Evolutionary conservation across 805 yeast genomes (phyloP).

Genomic region (Kodamaea hsintzibuensis): DNA sequence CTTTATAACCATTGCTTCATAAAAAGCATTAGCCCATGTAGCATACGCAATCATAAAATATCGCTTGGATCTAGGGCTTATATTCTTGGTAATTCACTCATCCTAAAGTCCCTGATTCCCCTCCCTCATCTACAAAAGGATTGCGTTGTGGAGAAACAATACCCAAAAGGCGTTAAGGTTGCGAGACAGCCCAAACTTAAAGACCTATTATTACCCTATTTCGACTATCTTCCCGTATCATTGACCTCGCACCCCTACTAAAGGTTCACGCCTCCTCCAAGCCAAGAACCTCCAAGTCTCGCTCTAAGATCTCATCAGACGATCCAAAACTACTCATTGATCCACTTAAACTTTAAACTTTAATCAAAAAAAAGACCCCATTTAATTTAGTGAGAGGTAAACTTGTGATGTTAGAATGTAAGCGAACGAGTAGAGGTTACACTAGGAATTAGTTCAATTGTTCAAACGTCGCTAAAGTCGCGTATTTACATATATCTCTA

Average conservation of each 20-base stretch:
- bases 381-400: background rate
- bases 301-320: background rate
- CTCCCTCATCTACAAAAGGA: background rate
- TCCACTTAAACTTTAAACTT: background rate
- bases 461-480: no score
- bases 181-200: no score
- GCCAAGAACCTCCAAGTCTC: background rate
- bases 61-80: background rate
- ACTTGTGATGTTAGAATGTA: no score
- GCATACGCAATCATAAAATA: background rate
- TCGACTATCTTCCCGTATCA: background rate
- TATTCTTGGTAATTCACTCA: background rate
- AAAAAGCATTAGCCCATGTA: background rate
- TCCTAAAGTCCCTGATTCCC: background rate
- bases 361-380: background rate
- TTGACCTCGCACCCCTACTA: no score
- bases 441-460: no score
- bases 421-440: no score
- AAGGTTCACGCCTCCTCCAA: background rate
- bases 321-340: background rate
- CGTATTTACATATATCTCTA: background rate
- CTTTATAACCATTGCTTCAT: background rate
- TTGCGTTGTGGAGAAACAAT: background rate
- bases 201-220: background rate
- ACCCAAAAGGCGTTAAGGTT: background rate